Base-by-base conservation (phyloP, 2,329 filamentous ascomycete species). In the Cladosporium sp. region DNA sequence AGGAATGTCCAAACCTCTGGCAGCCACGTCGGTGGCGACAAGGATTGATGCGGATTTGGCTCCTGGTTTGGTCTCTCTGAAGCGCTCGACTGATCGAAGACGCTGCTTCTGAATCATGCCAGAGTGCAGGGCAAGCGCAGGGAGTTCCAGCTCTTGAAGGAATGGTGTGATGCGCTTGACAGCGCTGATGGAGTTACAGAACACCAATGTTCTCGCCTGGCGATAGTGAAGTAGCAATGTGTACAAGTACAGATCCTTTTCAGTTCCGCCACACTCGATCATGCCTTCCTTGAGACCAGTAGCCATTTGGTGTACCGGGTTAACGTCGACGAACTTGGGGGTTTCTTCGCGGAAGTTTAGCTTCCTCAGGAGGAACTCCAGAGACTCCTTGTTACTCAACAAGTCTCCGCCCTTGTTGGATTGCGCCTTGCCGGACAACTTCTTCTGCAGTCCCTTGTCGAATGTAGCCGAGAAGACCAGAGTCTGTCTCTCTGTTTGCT, bases 401-500 rank as follows among this genome's bases (percentile, higher is more conserved):
- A 93, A 78, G 70, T 90, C 86, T 68, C 84, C 80, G 41, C 79
- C 80, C 11, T 47, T 58, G 15, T 32, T 41, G 69, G 82, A 86
- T 65, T 86, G 88, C 24, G 86, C 84, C 76, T 93, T 96, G 30
- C 92, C 91, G 1, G 91, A 88, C 14, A 99, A 85, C 77, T 97
- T 98, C 72, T 94, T 92, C 76, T 98, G 94, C 34, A 99, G 81
- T 0, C 90, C 89, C 74, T 93, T 94, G 76, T 96, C 91, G 78
- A 99, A 97, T 0, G 95, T 99, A 0, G 95, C 95, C 0, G 95
- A 98, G 78, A 99, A 99, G 24, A 99, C 92, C 0, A 99, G 85
- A 0, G 93, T 98, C 76, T 99, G 95, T 49, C 94, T 83, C 18
- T 85, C 74, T 41, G 24, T 30, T 57, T 63, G 66, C 5, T 11